These are phyloP conservation scores for Sugiyamaella castrensis DNA, from an alignment of 1,139 yeast species.

Conservation along the genomic window DNA sequence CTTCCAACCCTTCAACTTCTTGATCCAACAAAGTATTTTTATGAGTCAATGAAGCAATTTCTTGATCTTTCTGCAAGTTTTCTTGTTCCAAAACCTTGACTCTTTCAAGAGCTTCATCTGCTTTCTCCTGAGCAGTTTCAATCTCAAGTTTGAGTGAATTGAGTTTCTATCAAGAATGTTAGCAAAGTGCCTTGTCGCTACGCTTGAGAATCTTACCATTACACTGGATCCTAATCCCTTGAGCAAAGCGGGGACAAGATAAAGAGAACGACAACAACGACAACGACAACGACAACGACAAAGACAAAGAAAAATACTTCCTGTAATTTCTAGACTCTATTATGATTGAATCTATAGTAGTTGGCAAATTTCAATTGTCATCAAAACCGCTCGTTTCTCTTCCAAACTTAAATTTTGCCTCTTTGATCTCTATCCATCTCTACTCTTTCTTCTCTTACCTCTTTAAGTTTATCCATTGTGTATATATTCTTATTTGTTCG, in stretches of 20 bases:
- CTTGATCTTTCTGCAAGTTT: slow-evolving; percentile 87
- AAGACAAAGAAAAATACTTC: no score
- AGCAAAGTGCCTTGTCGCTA: no score
- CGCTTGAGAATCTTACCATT: no score
- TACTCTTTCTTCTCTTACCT: slow-evolving; percentile 37
- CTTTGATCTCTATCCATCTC: not conserved
- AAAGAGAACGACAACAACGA: no score
- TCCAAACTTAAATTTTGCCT: not conserved
- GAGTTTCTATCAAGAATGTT: slow-evolving; percentile 56
- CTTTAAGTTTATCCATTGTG: slow-evolving; percentile 51
- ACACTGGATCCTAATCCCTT: no score
- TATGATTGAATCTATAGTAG: no score
- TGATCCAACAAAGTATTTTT: slow-evolving; percentile 89
- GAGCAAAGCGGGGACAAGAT: no score
- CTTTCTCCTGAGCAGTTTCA: slow-evolving; percentile 95
- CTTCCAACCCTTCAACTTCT: slow-evolving; percentile 85
- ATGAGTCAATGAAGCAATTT: slow-evolving; percentile 87
- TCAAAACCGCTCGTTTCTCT: no score
- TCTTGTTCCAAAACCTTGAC: slow-evolving; percentile 92
- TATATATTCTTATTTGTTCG: slow-evolving; percentile 2
- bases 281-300: no score
- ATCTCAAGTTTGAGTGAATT: slow-evolving; percentile 89
- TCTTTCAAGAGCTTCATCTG: slow-evolving; percentile 78
- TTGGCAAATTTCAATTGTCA: no score
- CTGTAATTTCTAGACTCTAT: no score